Conservation (phyloP, 768 basidiomycete species). For the Boletus speciosus region DNA sequence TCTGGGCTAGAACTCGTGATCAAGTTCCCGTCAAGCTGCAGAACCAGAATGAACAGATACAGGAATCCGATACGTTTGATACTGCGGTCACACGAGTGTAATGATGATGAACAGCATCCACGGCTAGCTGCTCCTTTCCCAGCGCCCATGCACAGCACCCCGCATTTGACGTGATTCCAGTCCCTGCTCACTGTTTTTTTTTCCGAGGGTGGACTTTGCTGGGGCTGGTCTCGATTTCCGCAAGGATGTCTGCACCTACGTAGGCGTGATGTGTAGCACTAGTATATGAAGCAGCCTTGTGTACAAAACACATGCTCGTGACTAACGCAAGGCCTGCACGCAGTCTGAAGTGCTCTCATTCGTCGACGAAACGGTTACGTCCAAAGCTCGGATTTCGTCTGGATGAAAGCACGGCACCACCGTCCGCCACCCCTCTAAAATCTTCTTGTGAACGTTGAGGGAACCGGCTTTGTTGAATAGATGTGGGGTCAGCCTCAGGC, state of each 20-base stretch:
- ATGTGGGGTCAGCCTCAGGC: conserved; percentile 29
- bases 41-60: background rate
- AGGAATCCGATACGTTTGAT: background rate
- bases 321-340: background rate
- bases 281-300: background rate
- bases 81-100: background rate
- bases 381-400: conserved; percentile 15
- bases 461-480: conserved; percentile 36
- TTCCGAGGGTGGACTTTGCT: background rate
- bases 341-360: conserved; percentile 6
- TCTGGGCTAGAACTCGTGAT: background rate
- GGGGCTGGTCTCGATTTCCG: background rate
- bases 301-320: conserved; percentile 2
- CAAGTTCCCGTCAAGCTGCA: background rate
- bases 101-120: background rate
- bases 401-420: conserved; percentile 22
- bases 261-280: background rate
- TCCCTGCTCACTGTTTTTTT: background rate
- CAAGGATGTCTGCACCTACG: background rate
- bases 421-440: conserved; percentile 3
- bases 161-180: background rate
- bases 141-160: background rate
- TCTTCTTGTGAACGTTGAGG: conserved; percentile 34
- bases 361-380: conserved; percentile 3
- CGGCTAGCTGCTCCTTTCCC: background rate